Evolutionary conservation across 495 filamentous ascomycete genomes (phyloP).

Genomic region (Xylaria venustula): DNA sequence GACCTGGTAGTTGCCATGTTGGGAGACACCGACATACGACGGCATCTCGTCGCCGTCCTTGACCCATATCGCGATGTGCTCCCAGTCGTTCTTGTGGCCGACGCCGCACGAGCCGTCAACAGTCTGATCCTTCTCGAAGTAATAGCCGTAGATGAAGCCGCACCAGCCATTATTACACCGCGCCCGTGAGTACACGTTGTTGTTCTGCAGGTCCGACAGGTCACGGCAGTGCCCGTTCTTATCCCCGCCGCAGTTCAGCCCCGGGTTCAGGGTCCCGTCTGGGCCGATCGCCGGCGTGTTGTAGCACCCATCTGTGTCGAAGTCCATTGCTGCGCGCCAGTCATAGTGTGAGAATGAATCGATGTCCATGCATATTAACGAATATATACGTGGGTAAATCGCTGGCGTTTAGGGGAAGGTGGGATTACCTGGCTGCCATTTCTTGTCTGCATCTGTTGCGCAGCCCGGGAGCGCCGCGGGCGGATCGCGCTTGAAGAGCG

Average conservation of each 20-base stretch:
- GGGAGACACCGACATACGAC: constrained; percentile 18
- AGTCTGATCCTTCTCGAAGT: constrained; percentile 28
- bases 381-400: not conserved
- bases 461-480: constrained; percentile 2
- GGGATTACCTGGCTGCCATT: constrained; percentile 7
- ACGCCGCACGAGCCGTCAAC: constrained; percentile 4
- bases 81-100: constrained; percentile 33
- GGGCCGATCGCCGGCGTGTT: constrained; percentile 28
- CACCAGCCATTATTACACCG: constrained; percentile 33
- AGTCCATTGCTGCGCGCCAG: constrained; percentile 23
- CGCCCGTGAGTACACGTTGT: constrained; percentile 31
- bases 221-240: constrained; percentile 20
- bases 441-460: constrained; percentile 7
- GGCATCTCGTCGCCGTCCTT: constrained; percentile 12
- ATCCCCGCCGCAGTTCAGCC: constrained; percentile 6
- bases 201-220: constrained; percentile 19
- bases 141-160: constrained; percentile 30
- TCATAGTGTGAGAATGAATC: not conserved
- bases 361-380: not conserved
- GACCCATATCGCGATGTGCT: constrained; percentile 28
- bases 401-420: not conserved
- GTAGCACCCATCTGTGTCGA: constrained; percentile 34
- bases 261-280: constrained; percentile 15
- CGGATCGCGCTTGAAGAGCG: constrained; percentile 7
- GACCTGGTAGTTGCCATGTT: constrained; percentile 22